These are phyloP conservation scores for Gliomastix tumulicola DNA, from an alignment of 2,329 filamentous ascomycete genomes.

Conservation along the genomic window DNA sequence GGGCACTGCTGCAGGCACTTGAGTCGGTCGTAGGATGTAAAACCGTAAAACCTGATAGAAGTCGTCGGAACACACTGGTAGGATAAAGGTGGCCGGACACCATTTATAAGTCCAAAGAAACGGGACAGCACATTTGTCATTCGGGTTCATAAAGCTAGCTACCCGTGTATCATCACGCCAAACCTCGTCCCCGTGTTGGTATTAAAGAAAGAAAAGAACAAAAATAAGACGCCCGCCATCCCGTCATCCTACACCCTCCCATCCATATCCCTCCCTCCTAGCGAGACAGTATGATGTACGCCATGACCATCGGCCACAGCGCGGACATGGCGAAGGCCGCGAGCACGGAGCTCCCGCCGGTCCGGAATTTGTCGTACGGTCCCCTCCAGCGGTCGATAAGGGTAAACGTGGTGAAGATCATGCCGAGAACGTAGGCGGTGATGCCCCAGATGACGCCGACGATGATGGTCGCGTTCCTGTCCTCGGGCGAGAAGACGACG, in stretches of 20 bases:
- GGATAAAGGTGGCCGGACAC: constrained; percentile 17
- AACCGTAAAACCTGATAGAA: constrained; percentile 25
- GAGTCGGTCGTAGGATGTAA: constrained; percentile 66
- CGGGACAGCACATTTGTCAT: too few species aligned
- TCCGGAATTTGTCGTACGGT: constrained; percentile 22
- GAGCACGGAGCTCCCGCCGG: constrained; percentile 17
- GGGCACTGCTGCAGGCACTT: constrained; percentile 65
- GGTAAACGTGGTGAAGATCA: constrained; percentile 54
- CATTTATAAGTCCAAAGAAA: too few species aligned
- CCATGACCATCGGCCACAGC: constrained; percentile 26
- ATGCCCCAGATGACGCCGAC: constrained; percentile 24
- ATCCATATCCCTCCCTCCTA: not conserved
- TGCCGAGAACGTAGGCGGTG: constrained; percentile 43
- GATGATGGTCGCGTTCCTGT: constrained; percentile 20
- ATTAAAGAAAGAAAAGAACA: too few species aligned
- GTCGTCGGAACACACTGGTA: constrained; percentile 36
- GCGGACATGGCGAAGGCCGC: constrained; percentile 22
- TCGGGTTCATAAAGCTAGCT: too few species aligned
- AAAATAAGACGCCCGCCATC: too few species aligned
- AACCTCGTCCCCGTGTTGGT: too few species aligned
- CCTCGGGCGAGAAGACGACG: constrained; percentile 20
- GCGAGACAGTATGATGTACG: constrained; percentile 17
- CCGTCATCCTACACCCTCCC: not conserved
- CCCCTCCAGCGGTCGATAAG: constrained; percentile 47
- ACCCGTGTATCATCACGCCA: too few species aligned